These are phyloP conservation scores for Cryphonectria naterciae DNA, from an alignment of 2,329 filamentous ascomycete species.

Conservation along the genomic window DNA sequence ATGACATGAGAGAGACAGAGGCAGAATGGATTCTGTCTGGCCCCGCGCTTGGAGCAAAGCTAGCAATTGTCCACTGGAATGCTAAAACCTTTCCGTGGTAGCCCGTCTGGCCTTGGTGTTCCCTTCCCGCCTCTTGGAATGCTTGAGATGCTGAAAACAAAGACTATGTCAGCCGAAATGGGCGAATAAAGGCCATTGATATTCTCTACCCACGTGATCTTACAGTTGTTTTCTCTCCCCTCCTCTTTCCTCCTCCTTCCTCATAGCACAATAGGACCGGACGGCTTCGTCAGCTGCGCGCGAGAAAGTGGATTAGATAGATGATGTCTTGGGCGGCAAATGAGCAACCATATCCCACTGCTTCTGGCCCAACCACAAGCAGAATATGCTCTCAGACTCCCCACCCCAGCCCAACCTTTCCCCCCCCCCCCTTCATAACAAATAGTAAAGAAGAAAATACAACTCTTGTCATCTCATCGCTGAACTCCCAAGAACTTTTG, in stretches of 20 bases:
- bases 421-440: slow-evolving; percentile 18
- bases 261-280: slow-evolving; percentile 15
- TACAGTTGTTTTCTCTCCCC: slow-evolving; percentile 27
- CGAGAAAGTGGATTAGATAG: slow-evolving; percentile 14
- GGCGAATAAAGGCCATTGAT: slow-evolving; percentile 31
- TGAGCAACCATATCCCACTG: slow-evolving; percentile 19
- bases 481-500: slow-evolving; percentile 30
- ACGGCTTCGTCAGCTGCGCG: slow-evolving; percentile 9
- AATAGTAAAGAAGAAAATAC: neutral
- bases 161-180: slow-evolving; percentile 44
- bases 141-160: slow-evolving; percentile 37
- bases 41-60: slow-evolving; percentile 29
- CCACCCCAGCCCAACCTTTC: slow-evolving; percentile 33
- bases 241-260: neutral
- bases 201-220: slow-evolving; percentile 32
- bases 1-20: slow-evolving; percentile 10
- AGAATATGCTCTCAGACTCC: slow-evolving; percentile 34
- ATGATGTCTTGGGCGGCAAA: slow-evolving; percentile 26
- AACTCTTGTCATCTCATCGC: slow-evolving; percentile 32
- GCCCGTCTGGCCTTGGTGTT: slow-evolving; percentile 17
- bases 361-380: slow-evolving; percentile 23
- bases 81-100: slow-evolving; percentile 23
- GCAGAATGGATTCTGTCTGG: neutral
- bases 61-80: slow-evolving; percentile 35
- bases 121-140: slow-evolving; percentile 32